phyloP scores from a whole-genome alignment of 257 asterid genomes.

The Nemophila menziesii region DNA sequence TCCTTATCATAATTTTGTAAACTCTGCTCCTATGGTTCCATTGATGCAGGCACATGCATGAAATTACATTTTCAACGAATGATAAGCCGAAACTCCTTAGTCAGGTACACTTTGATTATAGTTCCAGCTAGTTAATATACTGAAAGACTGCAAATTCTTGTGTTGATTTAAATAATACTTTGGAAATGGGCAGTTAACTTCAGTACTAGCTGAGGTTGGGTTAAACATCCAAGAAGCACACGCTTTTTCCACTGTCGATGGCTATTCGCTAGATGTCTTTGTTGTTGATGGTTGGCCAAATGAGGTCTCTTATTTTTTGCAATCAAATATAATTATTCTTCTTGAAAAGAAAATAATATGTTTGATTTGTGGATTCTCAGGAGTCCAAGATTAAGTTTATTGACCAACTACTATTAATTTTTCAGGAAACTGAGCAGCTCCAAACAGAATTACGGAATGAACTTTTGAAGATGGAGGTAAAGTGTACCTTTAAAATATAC shows the following conservation, averaged over 20 bases:
- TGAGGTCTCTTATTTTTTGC: slow-evolving; percentile 52
- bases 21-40: slow-evolving; percentile 8
- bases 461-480: slow-evolving; percentile 66
- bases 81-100: slow-evolving; percentile 97
- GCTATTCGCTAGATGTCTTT: slow-evolving; percentile 89
- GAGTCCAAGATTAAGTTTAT: slow-evolving; percentile 2
- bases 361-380: background rate
- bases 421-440: slow-evolving; percentile 83
- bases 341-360: too few relatives aligned
- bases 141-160: background rate
- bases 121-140: background rate
- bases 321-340: background rate
- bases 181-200: slow-evolving; percentile 66
- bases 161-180: slow-evolving; percentile 18
- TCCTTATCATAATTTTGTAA: background rate
- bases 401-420: slow-evolving; percentile 10
- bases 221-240: slow-evolving; percentile 97
- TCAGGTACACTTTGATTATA: slow-evolving; percentile 35
- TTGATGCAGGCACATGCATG: slow-evolving; percentile 83
- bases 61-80: slow-evolving; percentile 81
- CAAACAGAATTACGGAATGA: slow-evolving; percentile 52
- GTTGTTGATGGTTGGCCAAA: slow-evolving; percentile 95
- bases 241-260: slow-evolving; percentile 90
- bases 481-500: slow-evolving; percentile 6
- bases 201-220: slow-evolving; percentile 86